Evolutionary conservation across 768 basidiomycete species (phyloP).

Genomic region (Trichaptum fuscoviolaceum): DNA sequence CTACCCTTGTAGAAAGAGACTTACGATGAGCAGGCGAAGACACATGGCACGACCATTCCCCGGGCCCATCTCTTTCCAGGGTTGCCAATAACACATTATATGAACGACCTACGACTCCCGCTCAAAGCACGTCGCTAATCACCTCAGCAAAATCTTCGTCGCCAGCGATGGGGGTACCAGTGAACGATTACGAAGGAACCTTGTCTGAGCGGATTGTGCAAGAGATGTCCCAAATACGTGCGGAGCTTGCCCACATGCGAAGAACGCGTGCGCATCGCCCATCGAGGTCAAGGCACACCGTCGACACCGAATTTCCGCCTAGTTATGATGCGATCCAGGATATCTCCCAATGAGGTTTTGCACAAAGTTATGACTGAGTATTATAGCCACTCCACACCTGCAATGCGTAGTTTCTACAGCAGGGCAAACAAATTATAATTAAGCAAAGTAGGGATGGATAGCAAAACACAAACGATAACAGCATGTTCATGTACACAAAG

Average conservation of each 20-base stretch:
- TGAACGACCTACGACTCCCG: not conserved
- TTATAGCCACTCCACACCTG: not conserved
- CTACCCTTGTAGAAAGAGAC: not conserved
- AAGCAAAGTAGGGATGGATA: not conserved
- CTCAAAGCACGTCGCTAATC: not conserved
- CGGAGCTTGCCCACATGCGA: not conserved
- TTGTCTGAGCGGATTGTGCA: not conserved
- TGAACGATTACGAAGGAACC: not conserved
- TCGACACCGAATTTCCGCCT: not conserved
- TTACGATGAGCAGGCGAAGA: not conserved
- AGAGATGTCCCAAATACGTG: not conserved
- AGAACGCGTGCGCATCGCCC: not conserved
- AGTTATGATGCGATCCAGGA: not conserved
- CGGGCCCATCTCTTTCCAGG: not conserved
- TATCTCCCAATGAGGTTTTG: no score
- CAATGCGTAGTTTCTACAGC: not conserved
- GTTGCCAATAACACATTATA: not conserved
- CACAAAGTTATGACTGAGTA: not conserved
- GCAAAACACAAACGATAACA: constrained; percentile 1
- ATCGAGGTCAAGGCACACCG: not conserved
- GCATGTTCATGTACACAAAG: not conserved
- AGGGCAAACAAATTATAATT: not conserved
- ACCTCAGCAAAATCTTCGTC: no score
- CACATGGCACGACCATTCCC: not conserved
- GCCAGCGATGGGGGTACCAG: not conserved